Evolutionary conservation across 1,284 basidiomycete species (phyloP).

Genomic region (Coniophora puteana): DNA sequence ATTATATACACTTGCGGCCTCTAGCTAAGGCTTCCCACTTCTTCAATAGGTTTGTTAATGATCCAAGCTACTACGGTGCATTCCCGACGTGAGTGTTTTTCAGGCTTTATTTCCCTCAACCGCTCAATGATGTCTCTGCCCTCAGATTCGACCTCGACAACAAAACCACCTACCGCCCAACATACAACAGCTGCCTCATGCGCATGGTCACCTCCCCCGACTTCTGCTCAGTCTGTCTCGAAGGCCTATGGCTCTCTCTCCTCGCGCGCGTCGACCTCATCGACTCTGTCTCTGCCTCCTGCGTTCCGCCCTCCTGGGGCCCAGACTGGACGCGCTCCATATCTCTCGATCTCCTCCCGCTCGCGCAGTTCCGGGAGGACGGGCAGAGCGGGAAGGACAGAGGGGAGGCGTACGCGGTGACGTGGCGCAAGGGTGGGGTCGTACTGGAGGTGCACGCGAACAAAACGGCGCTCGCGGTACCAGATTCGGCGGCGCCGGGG

Average conservation of each 20-base stretch:
- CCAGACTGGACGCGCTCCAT: slow-evolving; percentile 26
- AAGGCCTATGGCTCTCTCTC: slow-evolving; percentile 69
- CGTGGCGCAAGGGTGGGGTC: slow-evolving; percentile 47
- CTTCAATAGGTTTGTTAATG: slow-evolving; percentile 54
- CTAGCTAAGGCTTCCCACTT: slow-evolving; percentile 4
- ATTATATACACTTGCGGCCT: slow-evolving; percentile 3
- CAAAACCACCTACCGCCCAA: slow-evolving; percentile 66
- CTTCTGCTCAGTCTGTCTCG: slow-evolving; percentile 75
- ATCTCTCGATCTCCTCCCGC: slow-evolving; percentile 47
- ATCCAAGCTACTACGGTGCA: slow-evolving; percentile 61
- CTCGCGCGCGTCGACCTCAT: slow-evolving; percentile 57
- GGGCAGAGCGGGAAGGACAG: slow-evolving; percentile 23
- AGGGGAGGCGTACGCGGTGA: slow-evolving; percentile 55
- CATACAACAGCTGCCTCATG: slow-evolving; percentile 86
- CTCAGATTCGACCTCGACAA: slow-evolving; percentile 59
- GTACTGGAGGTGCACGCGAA: slow-evolving; percentile 44
- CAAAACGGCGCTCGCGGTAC: slow-evolving; percentile 40
- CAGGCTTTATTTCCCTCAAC: neutral
- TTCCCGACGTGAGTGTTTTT: slow-evolving; percentile 64
- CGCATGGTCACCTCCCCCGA: slow-evolving; percentile 65
- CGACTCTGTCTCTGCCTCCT: slow-evolving; percentile 38
- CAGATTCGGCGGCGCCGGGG: slow-evolving; percentile 30
- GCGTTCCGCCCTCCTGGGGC: slow-evolving; percentile 1
- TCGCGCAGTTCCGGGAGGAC: slow-evolving; percentile 51
- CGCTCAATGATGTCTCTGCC: neutral